These are phyloP conservation scores for Aspergillus arachidicola DNA, from an alignment of 2,329 filamentous ascomycete species.

Conservation along the genomic window DNA sequence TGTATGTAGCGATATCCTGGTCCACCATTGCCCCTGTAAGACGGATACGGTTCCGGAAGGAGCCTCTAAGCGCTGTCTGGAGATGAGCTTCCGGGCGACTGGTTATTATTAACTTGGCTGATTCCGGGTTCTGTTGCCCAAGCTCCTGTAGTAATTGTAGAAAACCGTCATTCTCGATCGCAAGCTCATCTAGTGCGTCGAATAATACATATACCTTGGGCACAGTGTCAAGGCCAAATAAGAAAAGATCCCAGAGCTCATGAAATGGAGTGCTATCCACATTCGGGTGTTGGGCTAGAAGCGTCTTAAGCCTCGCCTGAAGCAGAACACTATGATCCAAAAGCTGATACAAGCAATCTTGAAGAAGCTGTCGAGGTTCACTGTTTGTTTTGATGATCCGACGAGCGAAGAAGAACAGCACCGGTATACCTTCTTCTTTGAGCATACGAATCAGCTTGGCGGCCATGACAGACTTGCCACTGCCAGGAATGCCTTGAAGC, in stretches of 20 bases:
- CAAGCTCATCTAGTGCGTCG: not conserved
- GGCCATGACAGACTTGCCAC: conserved; percentile 28
- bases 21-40: not conserved
- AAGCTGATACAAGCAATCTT: not conserved
- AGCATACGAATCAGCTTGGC: conserved; percentile 18
- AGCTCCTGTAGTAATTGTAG: not conserved
- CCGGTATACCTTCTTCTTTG: conserved; percentile 3
- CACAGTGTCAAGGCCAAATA: not conserved
- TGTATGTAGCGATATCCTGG: not conserved
- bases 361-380: conserved; percentile 16
- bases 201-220: not conserved
- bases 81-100: not conserved
- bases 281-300: not conserved
- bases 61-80: not conserved
- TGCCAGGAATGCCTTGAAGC: conserved; percentile 27
- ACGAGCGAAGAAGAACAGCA: conserved; percentile 26
- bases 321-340: not conserved
- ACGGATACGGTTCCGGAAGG: not conserved
- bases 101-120: not conserved
- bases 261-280: not conserved
- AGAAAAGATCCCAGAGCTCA: not conserved
- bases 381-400: conserved; percentile 24
- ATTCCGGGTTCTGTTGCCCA: not conserved
- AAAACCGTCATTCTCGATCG: not conserved
- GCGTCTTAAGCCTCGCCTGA: not conserved